Evolutionary conservation across 2,329 filamentous ascomycete species (phyloP).

Genomic region (Chaetomiaceae sp.): DNA sequence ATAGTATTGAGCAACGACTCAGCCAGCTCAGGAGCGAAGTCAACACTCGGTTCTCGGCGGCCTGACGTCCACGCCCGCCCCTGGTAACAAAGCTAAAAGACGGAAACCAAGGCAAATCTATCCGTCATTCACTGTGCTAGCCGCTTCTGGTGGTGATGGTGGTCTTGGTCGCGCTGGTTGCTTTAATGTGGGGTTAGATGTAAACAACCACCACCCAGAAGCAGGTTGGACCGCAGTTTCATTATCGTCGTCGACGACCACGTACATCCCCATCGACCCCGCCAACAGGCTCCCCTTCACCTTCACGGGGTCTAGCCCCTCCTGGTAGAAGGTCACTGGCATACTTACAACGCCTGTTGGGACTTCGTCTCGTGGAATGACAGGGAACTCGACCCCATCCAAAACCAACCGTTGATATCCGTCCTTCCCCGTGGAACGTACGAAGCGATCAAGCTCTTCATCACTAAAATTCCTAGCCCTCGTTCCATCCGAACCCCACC

Average conservation of each 20-base stretch:
- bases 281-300: neutral
- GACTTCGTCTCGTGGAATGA: conserved; percentile 4
- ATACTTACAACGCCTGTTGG: conserved; percentile 2
- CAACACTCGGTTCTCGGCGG: too few species aligned
- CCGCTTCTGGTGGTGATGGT: too few species aligned
- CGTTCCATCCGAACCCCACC: conserved; percentile 11
- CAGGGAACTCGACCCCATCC: conserved; percentile 12
- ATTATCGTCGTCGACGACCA: conserved; percentile 3
- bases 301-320: neutral
- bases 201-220: conserved; percentile 12
- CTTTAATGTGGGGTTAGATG: neutral
- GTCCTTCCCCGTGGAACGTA: neutral
- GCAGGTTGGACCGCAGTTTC: conserved; percentile 9
- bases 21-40: too few species aligned
- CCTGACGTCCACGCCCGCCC: too few species aligned
- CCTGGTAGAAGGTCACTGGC: conserved; percentile 1
- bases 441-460: neutral
- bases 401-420: neutral
- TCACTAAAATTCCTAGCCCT: conserved; percentile 1
- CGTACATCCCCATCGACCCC: conserved; percentile 11
- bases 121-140: too few species aligned
- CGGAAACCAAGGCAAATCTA: too few species aligned
- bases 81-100: neutral
- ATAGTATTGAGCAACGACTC: too few species aligned
- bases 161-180: neutral